A percentile compares a stretch with the other conserved stretches of the same genome.
These are phyloP conservation scores for Podaxis sp. DNA, from an alignment of 768 basidiomycete genomes.

Conservation along the genomic window DNA sequence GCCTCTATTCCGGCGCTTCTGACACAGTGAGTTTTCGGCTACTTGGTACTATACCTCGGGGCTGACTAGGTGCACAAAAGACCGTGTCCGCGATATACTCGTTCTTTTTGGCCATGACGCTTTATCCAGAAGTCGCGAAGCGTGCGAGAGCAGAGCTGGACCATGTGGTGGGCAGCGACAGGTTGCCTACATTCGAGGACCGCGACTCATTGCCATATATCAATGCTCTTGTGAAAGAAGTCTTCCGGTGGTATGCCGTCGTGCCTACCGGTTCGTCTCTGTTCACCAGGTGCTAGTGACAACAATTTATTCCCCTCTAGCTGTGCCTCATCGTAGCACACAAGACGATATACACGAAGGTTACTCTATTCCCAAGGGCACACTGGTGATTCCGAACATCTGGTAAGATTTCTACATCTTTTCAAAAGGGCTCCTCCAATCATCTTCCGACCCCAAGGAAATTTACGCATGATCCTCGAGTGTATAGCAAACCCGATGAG, in stretches of 20 bases:
- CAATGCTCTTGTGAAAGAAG: conserved; percentile 61
- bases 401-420: conserved; percentile 31
- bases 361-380: conserved; percentile 60
- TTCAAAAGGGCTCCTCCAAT: neutral
- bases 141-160: conserved; percentile 68
- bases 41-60: neutral
- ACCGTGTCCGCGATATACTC: conserved; percentile 62
- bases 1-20: conserved; percentile 57
- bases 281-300: conserved; percentile 2
- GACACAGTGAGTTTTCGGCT: conserved; percentile 44
- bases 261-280: conserved; percentile 38
- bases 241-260: conserved; percentile 51
- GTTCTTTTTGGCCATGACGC: conserved; percentile 61
- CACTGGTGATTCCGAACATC: conserved; percentile 52
- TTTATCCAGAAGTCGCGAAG: conserved; percentile 53
- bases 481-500: conserved; percentile 50
- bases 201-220: conserved; percentile 58
- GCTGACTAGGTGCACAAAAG: conserved; percentile 29
- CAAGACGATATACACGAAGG: conserved; percentile 64
- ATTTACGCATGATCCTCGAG: conserved; percentile 53
- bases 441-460: conserved; percentile 31
- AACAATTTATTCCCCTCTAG: conserved; percentile 27
- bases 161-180: conserved; percentile 53
- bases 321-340: conserved; percentile 54
- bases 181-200: conserved; percentile 61